Evolutionary conservation across 805 yeast species (phyloP), one percentile per base, ranked within the genome.

Genomic region (Wickerhamiella sorbophila): DNA sequence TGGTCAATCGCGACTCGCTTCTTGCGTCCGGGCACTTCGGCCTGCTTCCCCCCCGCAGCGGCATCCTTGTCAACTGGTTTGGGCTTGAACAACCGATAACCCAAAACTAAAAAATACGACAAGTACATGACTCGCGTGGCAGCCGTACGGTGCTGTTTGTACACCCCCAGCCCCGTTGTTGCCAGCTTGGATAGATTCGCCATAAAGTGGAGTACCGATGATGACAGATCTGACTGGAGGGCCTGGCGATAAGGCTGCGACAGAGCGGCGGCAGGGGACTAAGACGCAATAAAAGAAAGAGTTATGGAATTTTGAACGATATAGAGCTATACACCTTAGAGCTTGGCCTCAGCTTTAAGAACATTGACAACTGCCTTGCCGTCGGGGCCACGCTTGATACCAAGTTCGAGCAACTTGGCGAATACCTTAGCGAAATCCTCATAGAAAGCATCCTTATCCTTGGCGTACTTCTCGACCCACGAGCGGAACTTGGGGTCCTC

Each of bases 381-480:
- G 27, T 64, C 62, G 16, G 67, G 61, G 10, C 78, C 79, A 58
- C 79, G 81, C 20, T 67, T 65, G 26, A 80, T 74, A 46, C 95
- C 95, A 39, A 80, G 70, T 61, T 84, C 94, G 35, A 84, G 52
- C 50, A 85, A 59, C 58, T 79, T 82, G 36, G 67, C 72, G 64
- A 77, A 85, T 18, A 75, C 87, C 36, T 59, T 57, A 3, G 79
- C 67, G 60, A 82, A 85, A 53, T 79, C 80, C 35, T 60, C 59
- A 56, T 73, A 75, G 63, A 78, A 85, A 18, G 59, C 52, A 14
- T 67, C 71, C 56, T 75, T 73, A 58, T 83, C 80, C 22, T 65
- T 63, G 20, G 93, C 87, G 60, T 77, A 85, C 43, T 62, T 61
- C 51, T 75, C 70, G 14, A 79, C 87, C 72, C 78, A 75, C 42